phyloP scores from a whole-genome alignment of 495 filamentous ascomycete genomes.

The Usnea hakonensis region DNA sequence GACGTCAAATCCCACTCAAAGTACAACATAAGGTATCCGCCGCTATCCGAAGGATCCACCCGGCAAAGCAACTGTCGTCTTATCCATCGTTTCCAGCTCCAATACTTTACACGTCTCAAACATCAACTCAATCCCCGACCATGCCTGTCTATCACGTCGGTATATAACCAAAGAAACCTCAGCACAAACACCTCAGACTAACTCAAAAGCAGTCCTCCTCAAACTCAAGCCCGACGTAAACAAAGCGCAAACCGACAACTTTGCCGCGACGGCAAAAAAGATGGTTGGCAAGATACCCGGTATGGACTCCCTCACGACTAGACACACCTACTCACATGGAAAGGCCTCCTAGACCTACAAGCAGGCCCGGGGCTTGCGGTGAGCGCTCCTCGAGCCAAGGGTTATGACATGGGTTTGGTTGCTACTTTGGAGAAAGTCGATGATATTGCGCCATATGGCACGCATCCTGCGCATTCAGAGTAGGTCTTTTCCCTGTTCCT shows the following conservation, averaged over 20 bases:
- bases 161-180: background rate
- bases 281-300: background rate
- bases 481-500: no score
- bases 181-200: background rate
- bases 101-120: background rate
- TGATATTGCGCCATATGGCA: background rate
- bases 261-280: background rate
- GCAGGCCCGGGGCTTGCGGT: background rate
- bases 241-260: background rate
- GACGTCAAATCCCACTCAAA: background rate
- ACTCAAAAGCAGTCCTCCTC: background rate
- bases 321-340: background rate
- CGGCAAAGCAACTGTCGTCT: no score
- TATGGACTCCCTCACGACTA: background rate
- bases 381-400: background rate
- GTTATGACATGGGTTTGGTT: background rate
- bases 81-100: background rate
- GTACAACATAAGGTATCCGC: background rate
- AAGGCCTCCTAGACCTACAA: background rate
- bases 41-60: no score
- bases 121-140: background rate
- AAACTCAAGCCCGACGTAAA: background rate
- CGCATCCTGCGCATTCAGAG: background rate
- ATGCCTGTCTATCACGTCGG: background rate
- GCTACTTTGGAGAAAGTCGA: background rate